These are phyloP conservation scores for Iberis pinnata DNA, from an alignment of 345 rosid genomes.

Conservation along the genomic window DNA sequence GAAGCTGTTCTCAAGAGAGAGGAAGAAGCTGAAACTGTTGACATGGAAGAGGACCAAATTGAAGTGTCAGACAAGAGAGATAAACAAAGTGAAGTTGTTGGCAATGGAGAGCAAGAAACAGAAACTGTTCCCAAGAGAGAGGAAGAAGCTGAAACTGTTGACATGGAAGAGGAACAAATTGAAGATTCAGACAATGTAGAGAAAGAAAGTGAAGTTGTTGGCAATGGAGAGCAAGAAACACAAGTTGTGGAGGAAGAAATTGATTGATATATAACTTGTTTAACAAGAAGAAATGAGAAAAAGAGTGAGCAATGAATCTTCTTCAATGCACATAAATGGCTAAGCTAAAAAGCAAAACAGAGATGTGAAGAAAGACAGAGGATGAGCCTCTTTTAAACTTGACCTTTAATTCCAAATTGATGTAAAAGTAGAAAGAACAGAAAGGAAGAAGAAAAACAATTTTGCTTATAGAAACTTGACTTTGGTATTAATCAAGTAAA, in stretches of 20 bases:
- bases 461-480: neutral
- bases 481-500: too few species aligned
- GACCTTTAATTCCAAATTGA: conserved; percentile 1
- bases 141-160: neutral
- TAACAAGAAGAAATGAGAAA: neutral
- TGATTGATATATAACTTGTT: conserved; percentile 11
- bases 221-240: neutral
- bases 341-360: neutral
- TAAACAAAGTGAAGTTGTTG: too few species aligned
- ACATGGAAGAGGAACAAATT: neutral
- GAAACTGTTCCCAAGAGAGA: neutral
- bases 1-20: too few species aligned
- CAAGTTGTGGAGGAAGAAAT: conserved; percentile 3
- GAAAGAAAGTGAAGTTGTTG: neutral
- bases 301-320: neutral
- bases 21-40: too few species aligned
- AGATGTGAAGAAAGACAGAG: neutral
- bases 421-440: neutral
- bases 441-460: neutral
- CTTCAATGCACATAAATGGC: conserved; percentile 6
- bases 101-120: too few species aligned
- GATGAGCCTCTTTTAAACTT: neutral
- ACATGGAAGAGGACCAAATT: too few species aligned
- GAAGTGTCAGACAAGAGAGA: too few species aligned
- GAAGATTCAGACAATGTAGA: neutral